Evolutionary conservation across 2,329 filamentous ascomycete genomes (phyloP).

Genomic region (Fusarium secorum): DNA sequence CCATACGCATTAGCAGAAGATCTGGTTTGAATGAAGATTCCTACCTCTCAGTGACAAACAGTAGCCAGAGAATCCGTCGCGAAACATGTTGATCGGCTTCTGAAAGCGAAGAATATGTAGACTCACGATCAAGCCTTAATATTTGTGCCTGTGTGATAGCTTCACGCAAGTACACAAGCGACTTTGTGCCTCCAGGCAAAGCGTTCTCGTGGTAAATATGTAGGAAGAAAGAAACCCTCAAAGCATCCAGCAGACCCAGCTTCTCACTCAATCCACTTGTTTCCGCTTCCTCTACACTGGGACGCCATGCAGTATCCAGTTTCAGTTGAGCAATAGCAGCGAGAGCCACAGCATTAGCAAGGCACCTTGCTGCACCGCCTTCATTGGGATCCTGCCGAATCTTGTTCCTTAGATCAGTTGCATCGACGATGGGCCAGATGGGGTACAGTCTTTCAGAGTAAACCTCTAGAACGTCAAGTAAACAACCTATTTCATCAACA

Average conservation of each 20-base stretch:
- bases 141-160: slow-evolving; percentile 62
- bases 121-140: slow-evolving; percentile 55
- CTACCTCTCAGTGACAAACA: slow-evolving; percentile 57
- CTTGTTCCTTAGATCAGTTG: slow-evolving; percentile 51
- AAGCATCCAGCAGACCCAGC: slow-evolving; percentile 48
- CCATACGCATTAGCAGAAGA: slow-evolving; percentile 1
- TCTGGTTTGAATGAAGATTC: neutral
- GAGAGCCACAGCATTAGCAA: slow-evolving; percentile 56
- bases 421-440: slow-evolving; percentile 60
- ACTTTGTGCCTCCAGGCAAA: slow-evolving; percentile 54
- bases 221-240: slow-evolving; percentile 59
- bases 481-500: slow-evolving; percentile 39
- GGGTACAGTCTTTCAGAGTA: slow-evolving; percentile 60
- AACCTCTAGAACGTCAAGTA: slow-evolving; percentile 49
- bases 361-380: slow-evolving; percentile 48
- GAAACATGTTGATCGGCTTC: slow-evolving; percentile 54
- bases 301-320: slow-evolving; percentile 46
- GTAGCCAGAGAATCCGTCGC: slow-evolving; percentile 55
- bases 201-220: slow-evolving; percentile 62
- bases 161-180: slow-evolving; percentile 58
- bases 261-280: slow-evolving; percentile 41
- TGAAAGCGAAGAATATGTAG: slow-evolving; percentile 49
- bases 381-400: slow-evolving; percentile 45
- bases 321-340: slow-evolving; percentile 59
- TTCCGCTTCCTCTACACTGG: slow-evolving; percentile 41